Percentiles rank a stretch among this genome's conserved stretches.
Conservation (phyloP, 495 filamentous ascomycete species). For the Corynascus novoguineensis region DNA sequence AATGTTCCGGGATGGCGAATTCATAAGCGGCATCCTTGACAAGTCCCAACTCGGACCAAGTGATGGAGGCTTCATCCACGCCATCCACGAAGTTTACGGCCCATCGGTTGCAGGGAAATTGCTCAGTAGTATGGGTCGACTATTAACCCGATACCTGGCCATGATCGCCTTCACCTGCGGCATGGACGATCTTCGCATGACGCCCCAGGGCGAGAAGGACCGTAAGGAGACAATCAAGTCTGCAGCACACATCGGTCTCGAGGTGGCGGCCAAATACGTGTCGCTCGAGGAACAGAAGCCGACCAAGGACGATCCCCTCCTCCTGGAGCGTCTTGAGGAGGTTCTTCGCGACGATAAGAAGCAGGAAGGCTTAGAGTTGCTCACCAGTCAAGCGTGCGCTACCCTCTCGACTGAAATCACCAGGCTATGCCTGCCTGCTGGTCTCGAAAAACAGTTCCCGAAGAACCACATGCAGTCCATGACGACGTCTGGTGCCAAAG, state of each 20-base stretch:
- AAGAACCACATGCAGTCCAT: constrained; percentile 99
- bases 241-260: constrained; percentile 67
- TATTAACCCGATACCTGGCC: constrained; percentile 82
- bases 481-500: constrained; percentile 96
- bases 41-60: constrained; percentile 91
- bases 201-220: constrained; percentile 66
- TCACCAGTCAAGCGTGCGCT: constrained; percentile 67
- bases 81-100: constrained; percentile 90
- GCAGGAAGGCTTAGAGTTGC: constrained; percentile 76
- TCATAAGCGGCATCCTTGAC: constrained; percentile 87
- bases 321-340: constrained; percentile 74
- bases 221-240: constrained; percentile 64
- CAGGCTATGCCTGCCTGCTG: constrained; percentile 66
- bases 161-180: constrained; percentile 96
- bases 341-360: constrained; percentile 87
- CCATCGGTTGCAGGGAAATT: constrained; percentile 77
- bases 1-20: constrained; percentile 77
- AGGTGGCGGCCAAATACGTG: constrained; percentile 86
- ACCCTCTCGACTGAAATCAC: constrained; percentile 76
- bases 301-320: constrained; percentile 57
- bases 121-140: constrained; percentile 79
- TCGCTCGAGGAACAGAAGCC: constrained; percentile 63
- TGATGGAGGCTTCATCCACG: constrained; percentile 82
- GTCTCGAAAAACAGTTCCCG: constrained; percentile 86
- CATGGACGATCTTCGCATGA: constrained; percentile 91